Base-by-base conservation (phyloP, 306 rosid species). In the Rosa chinensis region DNA sequence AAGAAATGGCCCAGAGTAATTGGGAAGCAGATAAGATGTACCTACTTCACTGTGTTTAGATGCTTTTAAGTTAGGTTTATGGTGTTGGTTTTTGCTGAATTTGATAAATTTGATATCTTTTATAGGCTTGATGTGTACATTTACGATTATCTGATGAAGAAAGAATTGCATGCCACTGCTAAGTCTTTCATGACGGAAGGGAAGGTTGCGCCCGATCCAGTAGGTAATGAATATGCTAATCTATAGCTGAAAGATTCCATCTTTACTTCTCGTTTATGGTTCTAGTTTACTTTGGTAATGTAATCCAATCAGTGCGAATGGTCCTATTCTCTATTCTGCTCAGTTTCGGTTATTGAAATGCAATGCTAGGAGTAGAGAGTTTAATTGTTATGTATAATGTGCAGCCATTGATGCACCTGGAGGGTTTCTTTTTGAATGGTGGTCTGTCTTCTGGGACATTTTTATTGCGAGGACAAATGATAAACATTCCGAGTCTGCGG, bases 11-110 rank as follows among this genome's bases (percentile, higher is more conserved):
- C 77, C 96, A 90, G 90, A 94, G 93, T 77, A 92, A 88, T 85
- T 94, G 98, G 98, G 98, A 94, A 85, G 98, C 98, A 23, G 98
- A 94, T 90, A 94, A 94, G 90, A 94, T 94, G 98, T 94, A 87
- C 66, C 67, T 48, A 43, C 16, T 59, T 72, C 53, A 45, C 25
- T 78, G 6, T n/a, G 2, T 35, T 68, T 17, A 4, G 28, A 6
- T 48, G 73, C 13, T 73, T 73, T 25, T 25, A 50, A 50, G 37
- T 56, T 78, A 45, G 49, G 43, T 23, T 12, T 32, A 69, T 56
- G 25, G 14, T 2, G 40, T 8, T 44, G 14, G 50, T 50, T 62
- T 72, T 11, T 48, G 61, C 43, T 9, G 28, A 40, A 32, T 58
- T 42, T 35, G 40, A 61, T 72, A n/a, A 18, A 72, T 78, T 76